Base-by-base conservation (phyloP, 345 rosid species). In the Citrus mangshanensis region DNA sequence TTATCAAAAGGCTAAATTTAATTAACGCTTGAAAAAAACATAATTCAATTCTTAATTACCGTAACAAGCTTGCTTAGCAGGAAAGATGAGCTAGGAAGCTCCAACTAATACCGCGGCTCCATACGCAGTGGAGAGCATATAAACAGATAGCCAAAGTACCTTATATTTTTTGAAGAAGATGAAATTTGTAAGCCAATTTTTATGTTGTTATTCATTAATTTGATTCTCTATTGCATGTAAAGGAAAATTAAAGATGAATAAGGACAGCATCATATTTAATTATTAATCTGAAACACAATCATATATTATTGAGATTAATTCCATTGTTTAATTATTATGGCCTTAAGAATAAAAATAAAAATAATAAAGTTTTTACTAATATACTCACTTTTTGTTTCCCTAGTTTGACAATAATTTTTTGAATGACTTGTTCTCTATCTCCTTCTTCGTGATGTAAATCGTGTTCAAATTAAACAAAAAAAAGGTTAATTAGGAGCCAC, bases 401-500 rank as follows among this genome's bases (percentile, higher is more conserved):
- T 22, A 85, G 34, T 25, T 55, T 75, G 34, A 80, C 75, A 24
- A 74, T 78, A 34, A 82, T 51, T 3, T 86, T 72, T 12, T 63
- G 81, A 49, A 86, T 80, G 2, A 87, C 85, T 22, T 70, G 80
- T 24, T 77, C 55, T 46, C 49, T 72, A 58, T 86, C 84, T 3
- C 89, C 87, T 5, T 84, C 81, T 5, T 80, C 79, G 35, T 86
- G 87, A 35, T 85, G 87, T 37, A 84, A 80, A 70, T 86, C 89
- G 85, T 86, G 65, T 74, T 24, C n/a, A 51, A 32, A 3, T 49
- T 49, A n/a, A 2, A 56, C 13, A 8, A 2, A 13, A 3, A 13
- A 34, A 34, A 0, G 6, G 6, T 49, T 3, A 14, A 49, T 49
- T 49, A 49, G 21, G 1, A 49, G 16, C 19, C 21, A 13, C 1